Percentiles rank a stretch among this genome's conserved stretches.
Conservation (phyloP, 768 basidiomycete species). For the Boletus sp. region DNA sequence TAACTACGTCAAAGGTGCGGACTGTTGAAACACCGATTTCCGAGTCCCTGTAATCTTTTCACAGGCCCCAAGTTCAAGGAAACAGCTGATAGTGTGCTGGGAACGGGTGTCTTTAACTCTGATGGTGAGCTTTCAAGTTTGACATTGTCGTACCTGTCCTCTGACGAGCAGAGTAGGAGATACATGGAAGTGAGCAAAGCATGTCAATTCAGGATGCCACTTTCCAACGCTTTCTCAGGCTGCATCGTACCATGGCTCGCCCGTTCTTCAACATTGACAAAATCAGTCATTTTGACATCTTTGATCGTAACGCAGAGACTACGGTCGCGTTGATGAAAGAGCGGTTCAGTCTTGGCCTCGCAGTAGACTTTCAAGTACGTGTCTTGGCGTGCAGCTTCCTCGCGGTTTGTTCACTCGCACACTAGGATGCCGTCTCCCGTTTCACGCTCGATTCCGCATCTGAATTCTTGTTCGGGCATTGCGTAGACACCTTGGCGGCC, state of each 20-base stretch:
- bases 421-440: constrained; percentile 42
- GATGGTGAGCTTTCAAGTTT: constrained; percentile 34
- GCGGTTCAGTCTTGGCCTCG: constrained; percentile 43
- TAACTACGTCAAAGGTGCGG: constrained; percentile 42
- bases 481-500: constrained; percentile 37
- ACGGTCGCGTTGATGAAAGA: constrained; percentile 42
- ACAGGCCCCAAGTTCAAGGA: constrained; percentile 33
- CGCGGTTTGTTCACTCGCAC: not conserved
- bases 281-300: constrained; percentile 61
- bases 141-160: not conserved
- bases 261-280: constrained; percentile 67
- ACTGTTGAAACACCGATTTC: not conserved
- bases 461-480: constrained; percentile 48
- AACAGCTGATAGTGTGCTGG: constrained; percentile 36
- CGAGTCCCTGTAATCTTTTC: not conserved
- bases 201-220: not conserved
- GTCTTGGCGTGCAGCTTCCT: not conserved
- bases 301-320: constrained; percentile 51
- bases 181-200: constrained; percentile 57
- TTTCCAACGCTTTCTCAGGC: constrained; percentile 31
- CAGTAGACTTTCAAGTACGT: constrained; percentile 59
- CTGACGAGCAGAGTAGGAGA: constrained; percentile 42
- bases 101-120: constrained; percentile 55
- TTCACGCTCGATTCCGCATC: constrained; percentile 54
- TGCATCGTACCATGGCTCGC: constrained; percentile 65